phyloP scores from a whole-genome alignment of 2,329 filamentous ascomycete genomes.

The Paradendryphiella salina region DNA sequence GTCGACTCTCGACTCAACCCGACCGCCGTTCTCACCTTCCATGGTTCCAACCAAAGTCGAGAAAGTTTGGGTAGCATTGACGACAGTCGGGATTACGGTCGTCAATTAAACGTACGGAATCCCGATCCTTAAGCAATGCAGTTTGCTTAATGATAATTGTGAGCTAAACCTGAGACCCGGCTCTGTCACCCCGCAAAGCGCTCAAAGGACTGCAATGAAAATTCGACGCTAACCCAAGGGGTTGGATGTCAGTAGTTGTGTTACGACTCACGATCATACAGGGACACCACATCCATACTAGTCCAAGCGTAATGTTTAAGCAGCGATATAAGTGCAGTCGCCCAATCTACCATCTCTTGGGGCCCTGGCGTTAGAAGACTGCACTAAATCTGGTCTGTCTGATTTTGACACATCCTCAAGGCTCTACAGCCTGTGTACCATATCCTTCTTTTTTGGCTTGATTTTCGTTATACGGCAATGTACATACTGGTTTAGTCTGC shows the following conservation, averaged over 20 bases:
- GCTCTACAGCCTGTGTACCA: slow-evolving; percentile 25
- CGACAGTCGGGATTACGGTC: slow-evolving; percentile 53
- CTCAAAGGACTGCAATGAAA: slow-evolving; percentile 5
- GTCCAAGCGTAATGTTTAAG: slow-evolving; percentile 24
- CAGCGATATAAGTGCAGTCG: slow-evolving; percentile 25
- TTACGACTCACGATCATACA: slow-evolving; percentile 37
- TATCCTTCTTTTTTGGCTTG: slow-evolving; percentile 20
- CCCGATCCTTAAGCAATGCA: slow-evolving; percentile 31
- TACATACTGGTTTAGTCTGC: slow-evolving; percentile 26
- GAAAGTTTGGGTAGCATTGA: slow-evolving; percentile 53
- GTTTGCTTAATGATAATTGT: not conserved
- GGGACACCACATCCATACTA: slow-evolving; percentile 13
- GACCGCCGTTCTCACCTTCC: slow-evolving; percentile 51
- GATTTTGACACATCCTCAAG: slow-evolving; percentile 23
- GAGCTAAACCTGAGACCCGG: not conserved
- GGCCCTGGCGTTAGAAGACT: not conserved
- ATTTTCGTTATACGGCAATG: slow-evolving; percentile 29
- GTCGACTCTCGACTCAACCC: slow-evolving; percentile 56
- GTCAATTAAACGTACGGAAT: slow-evolving; percentile 51
- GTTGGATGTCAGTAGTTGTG: slow-evolving; percentile 24
- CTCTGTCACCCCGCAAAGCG: not conserved
- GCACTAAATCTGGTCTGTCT: slow-evolving; percentile 2
- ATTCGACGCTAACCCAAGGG: slow-evolving; percentile 13
- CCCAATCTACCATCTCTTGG: slow-evolving; percentile 7
- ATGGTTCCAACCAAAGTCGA: slow-evolving; percentile 49